Evolutionary conservation across 768 basidiomycete genomes (phyloP).

Genomic region (Neoboletus brunneissimus): DNA sequence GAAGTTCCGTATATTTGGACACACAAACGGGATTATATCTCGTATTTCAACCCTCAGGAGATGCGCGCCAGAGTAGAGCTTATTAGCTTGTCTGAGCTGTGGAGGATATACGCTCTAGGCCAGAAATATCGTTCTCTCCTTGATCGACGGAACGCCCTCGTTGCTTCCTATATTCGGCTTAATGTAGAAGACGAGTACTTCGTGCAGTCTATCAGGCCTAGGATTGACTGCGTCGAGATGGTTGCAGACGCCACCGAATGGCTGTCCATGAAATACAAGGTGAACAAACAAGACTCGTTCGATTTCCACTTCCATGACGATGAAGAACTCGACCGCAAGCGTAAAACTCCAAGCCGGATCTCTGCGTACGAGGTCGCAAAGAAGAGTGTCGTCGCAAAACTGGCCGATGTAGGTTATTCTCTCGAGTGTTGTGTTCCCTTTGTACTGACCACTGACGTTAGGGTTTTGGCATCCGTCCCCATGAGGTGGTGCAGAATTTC

Average conservation of each 20-base stretch:
- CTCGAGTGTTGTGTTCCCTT: background rate
- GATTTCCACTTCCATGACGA: conserved; percentile 74
- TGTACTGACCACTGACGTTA: conserved; percentile 29
- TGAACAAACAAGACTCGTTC: conserved; percentile 58
- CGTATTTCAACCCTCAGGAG: conserved; percentile 70
- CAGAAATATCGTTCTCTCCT: conserved; percentile 86
- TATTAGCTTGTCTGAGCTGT: conserved; percentile 75
- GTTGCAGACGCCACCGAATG: conserved; percentile 91
- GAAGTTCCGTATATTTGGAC: conserved; percentile 96
- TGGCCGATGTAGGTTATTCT: conserved; percentile 66
- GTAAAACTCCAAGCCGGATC: conserved; percentile 79
- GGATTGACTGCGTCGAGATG: conserved; percentile 79
- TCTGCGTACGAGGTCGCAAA: conserved; percentile 84
- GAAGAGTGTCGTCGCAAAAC: conserved; percentile 68
- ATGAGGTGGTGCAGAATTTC: conserved; percentile 86
- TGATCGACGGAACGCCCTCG: conserved; percentile 65
- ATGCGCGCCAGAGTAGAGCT: conserved; percentile 65
- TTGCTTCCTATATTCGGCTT: conserved; percentile 64
- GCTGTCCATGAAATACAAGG: conserved; percentile 82
- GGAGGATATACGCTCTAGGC: conserved; percentile 88
- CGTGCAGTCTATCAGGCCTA: conserved; percentile 60
- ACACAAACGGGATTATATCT: conserved; percentile 89
- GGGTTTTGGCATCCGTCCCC: conserved; percentile 82
- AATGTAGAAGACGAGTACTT: conserved; percentile 74
- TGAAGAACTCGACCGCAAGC: conserved; percentile 55